Base-by-base conservation (phyloP, 495 filamentous ascomycete species). In the Terfezia boudieri region DNA sequence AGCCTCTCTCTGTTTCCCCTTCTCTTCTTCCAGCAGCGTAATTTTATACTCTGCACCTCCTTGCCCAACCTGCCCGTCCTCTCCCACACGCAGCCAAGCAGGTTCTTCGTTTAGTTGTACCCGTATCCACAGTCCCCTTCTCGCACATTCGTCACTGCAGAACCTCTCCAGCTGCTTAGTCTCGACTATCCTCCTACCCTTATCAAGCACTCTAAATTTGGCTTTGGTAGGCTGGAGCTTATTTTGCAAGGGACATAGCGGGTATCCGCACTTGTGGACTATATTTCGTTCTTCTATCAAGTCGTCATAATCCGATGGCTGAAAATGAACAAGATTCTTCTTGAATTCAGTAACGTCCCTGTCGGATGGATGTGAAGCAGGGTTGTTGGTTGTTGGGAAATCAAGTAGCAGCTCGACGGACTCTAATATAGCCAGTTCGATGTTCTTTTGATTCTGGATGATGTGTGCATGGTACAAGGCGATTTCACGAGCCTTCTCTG, bases 241-340 rank as follows among this genome's bases (percentile, higher is more conserved):
- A 53, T 77, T 74, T 20, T 73, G 69, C 4, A 69, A 67, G 3
- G 76, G 71, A 66, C 90, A 96, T 10, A 96, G 72, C 0, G 76
- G 67, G 66, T 94, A 96, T 0, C 86, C 89, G 68, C 90, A 98
- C 3, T 73, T 70, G 11, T 73, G 72, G 49, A 82, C 76, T 60
- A 82, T 81, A 61, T 89, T 89, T 56, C 90, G 80, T 67, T 98
- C 90, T 53, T 81, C 74, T 58, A 94, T 77, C 14, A 95, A 66
- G 56, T 81, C 79, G 60, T 93, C 83, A 70, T 88, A 94, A 67
- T 98, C 89, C 16, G 71, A 66, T 1, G 87, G 85, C 57, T 84
- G 81, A 69, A 95, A 95, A n/a, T 73, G 71, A 0, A 67, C 58
- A 17, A 96, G 59, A 1, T 75, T 70, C 0, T 66, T 51, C 55